Evolutionary conservation across 2,329 filamentous ascomycete genomes (phyloP).

Genomic region (Penicillium decumbens): DNA sequence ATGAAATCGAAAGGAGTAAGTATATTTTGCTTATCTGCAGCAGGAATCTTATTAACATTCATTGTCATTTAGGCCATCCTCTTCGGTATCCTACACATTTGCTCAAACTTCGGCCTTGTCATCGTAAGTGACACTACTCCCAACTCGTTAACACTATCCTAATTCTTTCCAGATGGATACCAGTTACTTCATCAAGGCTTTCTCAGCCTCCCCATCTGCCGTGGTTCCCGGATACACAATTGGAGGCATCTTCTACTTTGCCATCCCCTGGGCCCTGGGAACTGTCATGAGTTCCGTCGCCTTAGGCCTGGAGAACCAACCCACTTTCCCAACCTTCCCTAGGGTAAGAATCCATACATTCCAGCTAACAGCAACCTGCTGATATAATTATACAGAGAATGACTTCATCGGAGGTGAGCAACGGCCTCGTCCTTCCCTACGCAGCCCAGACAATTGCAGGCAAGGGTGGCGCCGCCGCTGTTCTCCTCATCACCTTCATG

Average conservation of each 20-base stretch:
- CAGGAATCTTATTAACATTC: not conserved
- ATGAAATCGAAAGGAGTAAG: slow-evolving; percentile 51
- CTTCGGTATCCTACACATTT: slow-evolving; percentile 49
- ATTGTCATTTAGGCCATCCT: slow-evolving; percentile 41
- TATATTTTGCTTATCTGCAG: slow-evolving; percentile 19
- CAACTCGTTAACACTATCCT: not conserved
- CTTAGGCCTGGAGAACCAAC: slow-evolving; percentile 46
- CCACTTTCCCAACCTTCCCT: slow-evolving; percentile 53
- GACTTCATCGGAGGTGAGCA: slow-evolving; percentile 36
- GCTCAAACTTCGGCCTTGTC: slow-evolving; percentile 51
- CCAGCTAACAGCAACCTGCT: not conserved
- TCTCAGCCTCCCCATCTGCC: slow-evolving; percentile 45
- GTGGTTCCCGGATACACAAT: slow-evolving; percentile 52
- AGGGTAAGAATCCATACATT: slow-evolving; percentile 24
- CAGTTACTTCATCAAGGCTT: slow-evolving; percentile 52
- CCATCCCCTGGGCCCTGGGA: slow-evolving; percentile 52
- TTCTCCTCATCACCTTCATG: slow-evolving; percentile 42
- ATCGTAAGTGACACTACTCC: slow-evolving; percentile 33
- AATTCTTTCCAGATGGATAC: slow-evolving; percentile 45
- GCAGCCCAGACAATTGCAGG: slow-evolving; percentile 38
- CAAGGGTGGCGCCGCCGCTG: slow-evolving; percentile 36
- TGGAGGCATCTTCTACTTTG: slow-evolving; percentile 52
- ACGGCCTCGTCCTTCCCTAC: slow-evolving; percentile 38
- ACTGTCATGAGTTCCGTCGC: slow-evolving; percentile 50
- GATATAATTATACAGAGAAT: slow-evolving; percentile 26